Percentiles rank a stretch among this genome's conserved stretches.
Conservation (phyloP, 2,329 filamentous ascomycete genomes). For the Sporothrix brunneoviolacea region DNA sequence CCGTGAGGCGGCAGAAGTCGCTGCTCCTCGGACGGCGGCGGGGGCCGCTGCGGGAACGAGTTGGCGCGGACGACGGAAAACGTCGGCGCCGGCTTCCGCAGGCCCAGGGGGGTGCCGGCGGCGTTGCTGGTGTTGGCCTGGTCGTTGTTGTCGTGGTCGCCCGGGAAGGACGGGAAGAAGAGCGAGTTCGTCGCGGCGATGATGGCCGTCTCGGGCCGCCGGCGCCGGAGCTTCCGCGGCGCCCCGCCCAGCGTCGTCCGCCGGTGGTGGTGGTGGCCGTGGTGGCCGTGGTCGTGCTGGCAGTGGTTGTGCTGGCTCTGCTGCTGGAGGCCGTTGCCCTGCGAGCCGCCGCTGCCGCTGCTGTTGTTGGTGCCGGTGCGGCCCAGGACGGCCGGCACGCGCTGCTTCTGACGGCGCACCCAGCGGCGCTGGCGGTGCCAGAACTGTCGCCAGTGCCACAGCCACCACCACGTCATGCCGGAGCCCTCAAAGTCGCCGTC, state of each 20-base stretch:
- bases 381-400: background rate
- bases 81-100: background rate
- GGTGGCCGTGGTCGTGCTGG: slow-evolving; percentile 10
- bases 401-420: slow-evolving; percentile 5
- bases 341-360: background rate
- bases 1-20: slow-evolving; percentile 5
- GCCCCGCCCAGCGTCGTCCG: background rate
- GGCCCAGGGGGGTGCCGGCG: background rate
- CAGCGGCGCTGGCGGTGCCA: slow-evolving; percentile 11
- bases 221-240: slow-evolving; percentile 13
- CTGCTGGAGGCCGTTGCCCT: background rate
- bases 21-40: slow-evolving; percentile 15
- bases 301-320: slow-evolving; percentile 7
- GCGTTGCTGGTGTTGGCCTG: background rate
- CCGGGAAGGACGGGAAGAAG: slow-evolving; percentile 6
- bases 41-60: slow-evolving; percentile 11
- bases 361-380: background rate
- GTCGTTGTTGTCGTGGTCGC: slow-evolving; percentile 7
- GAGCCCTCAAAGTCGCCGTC: slow-evolving; percentile 14
- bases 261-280: slow-evolving; percentile 13
- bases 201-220: slow-evolving; percentile 7
- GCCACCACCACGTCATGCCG: slow-evolving; percentile 15
- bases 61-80: background rate
- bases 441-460: slow-evolving; percentile 13
- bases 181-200: slow-evolving; percentile 12